phyloP scores from a whole-genome alignment of 345 rosid species.

The Salix arbutifolia region DNA sequence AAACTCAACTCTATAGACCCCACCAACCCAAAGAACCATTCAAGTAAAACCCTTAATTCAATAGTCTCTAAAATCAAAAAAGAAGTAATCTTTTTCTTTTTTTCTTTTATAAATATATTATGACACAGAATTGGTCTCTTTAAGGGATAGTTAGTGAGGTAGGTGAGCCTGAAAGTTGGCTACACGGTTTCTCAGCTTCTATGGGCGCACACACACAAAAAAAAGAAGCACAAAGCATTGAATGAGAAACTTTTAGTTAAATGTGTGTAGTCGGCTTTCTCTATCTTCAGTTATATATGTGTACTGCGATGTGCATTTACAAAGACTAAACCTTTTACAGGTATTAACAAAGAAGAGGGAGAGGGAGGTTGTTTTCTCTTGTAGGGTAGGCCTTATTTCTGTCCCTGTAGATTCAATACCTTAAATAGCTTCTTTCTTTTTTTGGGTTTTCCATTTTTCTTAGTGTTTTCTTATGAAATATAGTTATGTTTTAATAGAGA shows the following conservation, averaged over 20 bases:
- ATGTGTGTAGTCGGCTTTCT: neutral
- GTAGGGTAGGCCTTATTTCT: neutral
- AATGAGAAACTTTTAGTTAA: neutral
- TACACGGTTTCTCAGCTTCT: conserved; percentile 13
- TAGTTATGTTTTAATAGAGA: neutral
- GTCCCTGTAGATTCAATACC: neutral
- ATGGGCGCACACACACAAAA: neutral
- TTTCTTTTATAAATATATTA: neutral
- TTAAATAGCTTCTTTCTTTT: too few species aligned
- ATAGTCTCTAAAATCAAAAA: neutral
- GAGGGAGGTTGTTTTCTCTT: neutral
- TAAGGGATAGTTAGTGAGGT: neutral
- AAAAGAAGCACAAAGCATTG: neutral
- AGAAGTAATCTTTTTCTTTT: neutral
- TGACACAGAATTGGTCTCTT: neutral
- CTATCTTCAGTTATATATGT: neutral
- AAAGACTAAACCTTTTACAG: neutral
- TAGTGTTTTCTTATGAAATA: neutral
- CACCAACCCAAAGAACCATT: neutral
- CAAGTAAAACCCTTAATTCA: neutral
- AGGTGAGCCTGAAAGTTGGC: conserved; percentile 13
- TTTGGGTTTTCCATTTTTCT: neutral
- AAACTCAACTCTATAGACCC: neutral
- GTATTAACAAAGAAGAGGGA: neutral
- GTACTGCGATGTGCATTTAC: neutral